These are phyloP conservation scores for Saprolegnia parasitica DNA, from an alignment of 352 stramenopile species.

Conservation along the genomic window DNA sequence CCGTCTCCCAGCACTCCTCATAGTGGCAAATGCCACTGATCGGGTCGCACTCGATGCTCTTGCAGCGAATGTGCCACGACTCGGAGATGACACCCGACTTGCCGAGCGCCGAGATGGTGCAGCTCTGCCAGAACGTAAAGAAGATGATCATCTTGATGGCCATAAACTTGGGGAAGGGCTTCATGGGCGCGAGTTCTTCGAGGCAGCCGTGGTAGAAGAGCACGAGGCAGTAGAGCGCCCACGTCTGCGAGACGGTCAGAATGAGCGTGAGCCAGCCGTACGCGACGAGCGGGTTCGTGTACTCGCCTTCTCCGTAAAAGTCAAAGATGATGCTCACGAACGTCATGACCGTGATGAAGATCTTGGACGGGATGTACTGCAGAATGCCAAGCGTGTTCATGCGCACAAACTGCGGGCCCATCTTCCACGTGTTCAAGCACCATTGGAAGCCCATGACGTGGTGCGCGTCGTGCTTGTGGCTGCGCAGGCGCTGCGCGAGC, in stretches of 20 bases:
- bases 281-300: conserved; percentile 37
- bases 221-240: conserved; percentile 53
- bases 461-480: conserved; percentile 34
- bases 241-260: conserved; percentile 41
- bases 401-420: conserved; percentile 47
- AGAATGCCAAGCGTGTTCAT: conserved; percentile 53
- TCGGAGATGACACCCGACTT: conserved; percentile 35
- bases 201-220: conserved; percentile 51
- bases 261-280: conserved; percentile 33
- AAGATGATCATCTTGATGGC: conserved; percentile 60
- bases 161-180: conserved; percentile 53
- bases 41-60: background rate
- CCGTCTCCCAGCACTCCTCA: conserved; percentile 27
- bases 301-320: conserved; percentile 38
- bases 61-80: conserved; percentile 22
- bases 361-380: conserved; percentile 44
- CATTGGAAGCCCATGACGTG: conserved; percentile 35
- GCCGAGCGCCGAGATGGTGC: conserved; percentile 42
- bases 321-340: conserved; percentile 31
- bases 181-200: conserved; percentile 41
- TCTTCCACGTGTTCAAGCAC: conserved; percentile 41
- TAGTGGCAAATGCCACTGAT: background rate
- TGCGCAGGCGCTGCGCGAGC: conserved; percentile 28
- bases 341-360: conserved; percentile 33
- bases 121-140: conserved; percentile 54